Evolutionary conservation across 768 basidiomycete genomes (phyloP).

Genomic region (Sporobolomyces roseus): DNA sequence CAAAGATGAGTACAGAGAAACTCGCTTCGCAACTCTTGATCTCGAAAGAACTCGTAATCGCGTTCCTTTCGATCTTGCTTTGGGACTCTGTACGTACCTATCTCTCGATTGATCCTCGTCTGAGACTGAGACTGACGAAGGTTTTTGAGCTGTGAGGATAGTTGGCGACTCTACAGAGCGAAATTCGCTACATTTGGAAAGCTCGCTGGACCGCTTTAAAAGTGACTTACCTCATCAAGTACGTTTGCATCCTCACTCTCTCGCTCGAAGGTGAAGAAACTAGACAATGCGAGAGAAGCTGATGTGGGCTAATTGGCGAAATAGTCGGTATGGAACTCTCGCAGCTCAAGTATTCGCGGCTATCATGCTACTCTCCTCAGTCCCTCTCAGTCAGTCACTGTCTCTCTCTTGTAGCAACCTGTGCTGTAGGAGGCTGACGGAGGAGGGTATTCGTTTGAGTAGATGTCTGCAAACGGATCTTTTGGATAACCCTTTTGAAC

Average conservation of each 20-base stretch:
- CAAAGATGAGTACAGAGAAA: too few relatives aligned
- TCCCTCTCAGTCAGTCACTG: neutral
- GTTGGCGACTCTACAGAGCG: too few relatives aligned
- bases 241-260: neutral
- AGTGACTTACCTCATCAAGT: constrained; percentile 1
- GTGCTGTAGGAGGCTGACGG: neutral
- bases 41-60: too few relatives aligned
- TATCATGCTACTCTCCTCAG: neutral
- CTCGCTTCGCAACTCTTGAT: too few relatives aligned
- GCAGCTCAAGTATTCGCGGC: neutral
- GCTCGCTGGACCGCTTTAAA: neutral
- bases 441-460: neutral
- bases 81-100: too few relatives aligned
- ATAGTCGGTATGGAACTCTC: neutral
- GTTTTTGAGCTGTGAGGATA: too few relatives aligned
- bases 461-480: neutral
- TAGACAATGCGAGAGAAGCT: too few relatives aligned
- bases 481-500: neutral
- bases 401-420: neutral
- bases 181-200: neutral
- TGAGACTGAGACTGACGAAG: too few relatives aligned
- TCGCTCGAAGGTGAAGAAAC: neutral
- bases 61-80: too few relatives aligned
- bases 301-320: neutral
- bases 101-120: too few relatives aligned